Evolutionary conservation across 1,284 basidiomycete genomes (phyloP), one percentile per base, ranked within the genome.

Genomic region (Pterula multifida): DNA sequence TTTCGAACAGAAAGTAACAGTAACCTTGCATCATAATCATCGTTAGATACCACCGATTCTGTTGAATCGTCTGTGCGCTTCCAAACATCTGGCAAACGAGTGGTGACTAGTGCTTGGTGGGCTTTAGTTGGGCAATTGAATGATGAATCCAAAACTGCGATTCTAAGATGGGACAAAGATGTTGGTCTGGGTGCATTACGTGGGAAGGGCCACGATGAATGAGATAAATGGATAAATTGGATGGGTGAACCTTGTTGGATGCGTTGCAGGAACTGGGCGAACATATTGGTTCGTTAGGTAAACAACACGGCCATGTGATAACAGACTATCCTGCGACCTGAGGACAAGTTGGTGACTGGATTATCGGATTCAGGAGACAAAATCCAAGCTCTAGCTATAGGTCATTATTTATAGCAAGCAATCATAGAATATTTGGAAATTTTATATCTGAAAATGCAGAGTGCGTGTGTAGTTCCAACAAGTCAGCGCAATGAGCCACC

Each of bases 51-150:
- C 22, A 48, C 23, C 49, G 49, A 26, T 15, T 54, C 47, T 15
- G 28, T 32, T 15, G 28, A 6, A 32, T 32, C 28, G 6, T 32
- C 28, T 15, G 6, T 6, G 6, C 15, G 28, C 6, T 6, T 15
- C 28, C 28, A 32, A 26, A 53, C 54, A 24, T 50, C 57, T 0
- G 72, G 70, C 21, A 64, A 64, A 1, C 54, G 60, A 2, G 71
- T 68, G 51, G 73, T 75, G 17, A 81, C 81, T 45, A 97, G 79
- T 0, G 87, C 83, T 50, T 86, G 73, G 61, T 98, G 94, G 0
- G 95, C 92, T 11, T 75, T 64, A 0, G 90, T 92, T 0, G 95
- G 95, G 1, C 95, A 94, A 60, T 98, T 97, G 69, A 93, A 98
- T 0, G 90, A 94, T 0, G 91, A 86, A 60, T 98, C 94, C 28